phyloP scores from a whole-genome alignment of 352 stramenopile genomes.

The Globisporangium abappressorium region DNA sequence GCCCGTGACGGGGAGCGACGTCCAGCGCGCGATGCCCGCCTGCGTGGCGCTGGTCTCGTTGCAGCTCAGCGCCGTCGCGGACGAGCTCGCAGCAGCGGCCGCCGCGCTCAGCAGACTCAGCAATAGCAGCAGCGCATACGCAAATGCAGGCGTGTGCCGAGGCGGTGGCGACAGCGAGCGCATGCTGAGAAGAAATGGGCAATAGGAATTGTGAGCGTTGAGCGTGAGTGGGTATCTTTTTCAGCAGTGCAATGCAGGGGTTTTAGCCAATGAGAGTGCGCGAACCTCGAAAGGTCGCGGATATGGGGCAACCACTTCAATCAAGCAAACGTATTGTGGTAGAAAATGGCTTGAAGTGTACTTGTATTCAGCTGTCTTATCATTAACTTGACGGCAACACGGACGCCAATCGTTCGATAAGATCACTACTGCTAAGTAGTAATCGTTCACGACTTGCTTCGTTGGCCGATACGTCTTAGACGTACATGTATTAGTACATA shows the following conservation, averaged over 20 bases:
- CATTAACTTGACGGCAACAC: too few relatives aligned
- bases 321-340: background rate
- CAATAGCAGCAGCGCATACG: background rate
- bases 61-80: conserved; percentile 33
- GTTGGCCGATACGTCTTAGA: background rate
- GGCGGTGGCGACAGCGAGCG: background rate
- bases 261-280: conserved; percentile 5
- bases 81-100: background rate
- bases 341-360: background rate
- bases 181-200: background rate
- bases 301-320: background rate
- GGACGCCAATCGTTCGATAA: too few relatives aligned
- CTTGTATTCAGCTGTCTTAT: background rate
- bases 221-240: background rate
- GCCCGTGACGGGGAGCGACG: conserved; percentile 26
- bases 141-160: background rate
- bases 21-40: conserved; percentile 46
- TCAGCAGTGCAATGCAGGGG: background rate
- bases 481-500: background rate
- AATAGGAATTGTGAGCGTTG: background rate
- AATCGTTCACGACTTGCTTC: too few relatives aligned
- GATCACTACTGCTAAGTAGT: too few relatives aligned
- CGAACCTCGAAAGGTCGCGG: conserved; percentile 11
- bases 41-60: conserved; percentile 49
- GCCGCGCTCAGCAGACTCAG: background rate